Percentiles rank a stretch among this genome's conserved stretches.
Conservation (phyloP, 768 basidiomycete species). For the Roridomyces roridus region DNA sequence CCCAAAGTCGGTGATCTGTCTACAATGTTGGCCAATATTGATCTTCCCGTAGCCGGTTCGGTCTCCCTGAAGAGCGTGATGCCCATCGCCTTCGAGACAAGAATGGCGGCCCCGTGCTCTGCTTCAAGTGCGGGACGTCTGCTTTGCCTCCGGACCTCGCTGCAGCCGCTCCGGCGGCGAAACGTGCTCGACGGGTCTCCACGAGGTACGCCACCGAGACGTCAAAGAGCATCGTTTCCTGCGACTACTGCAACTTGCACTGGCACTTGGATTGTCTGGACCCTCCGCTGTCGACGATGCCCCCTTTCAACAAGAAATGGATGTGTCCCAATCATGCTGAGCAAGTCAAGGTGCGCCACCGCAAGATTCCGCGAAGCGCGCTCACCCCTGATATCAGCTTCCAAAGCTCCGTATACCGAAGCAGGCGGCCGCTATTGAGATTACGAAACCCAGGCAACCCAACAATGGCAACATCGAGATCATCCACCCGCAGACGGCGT, state of each 20-base stretch:
- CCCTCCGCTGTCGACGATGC: constrained; percentile 87
- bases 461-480: constrained; percentile 96
- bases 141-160: constrained; percentile 65
- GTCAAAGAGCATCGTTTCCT: constrained; percentile 84
- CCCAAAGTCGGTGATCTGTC: constrained; percentile 69
- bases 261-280: constrained; percentile 98
- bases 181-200: constrained; percentile 59
- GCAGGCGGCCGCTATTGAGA: constrained; percentile 70
- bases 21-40: constrained; percentile 14
- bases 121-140: constrained; percentile 88
- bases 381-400: constrained; percentile 51
- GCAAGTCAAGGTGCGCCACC: constrained; percentile 77
- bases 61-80: constrained; percentile 91
- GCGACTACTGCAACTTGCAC: constrained; percentile 92
- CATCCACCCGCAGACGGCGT: constrained; percentile 66
- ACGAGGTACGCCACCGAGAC: constrained; percentile 54
- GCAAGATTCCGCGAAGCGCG: constrained; percentile 16
- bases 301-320: constrained; percentile 91
- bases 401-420: constrained; percentile 83
- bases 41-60: constrained; percentile 65
- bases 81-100: constrained; percentile 85
- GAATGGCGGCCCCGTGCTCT: constrained; percentile 83
- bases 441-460: constrained; percentile 71
- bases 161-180: constrained; percentile 58
- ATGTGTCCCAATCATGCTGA: constrained; percentile 99